phyloP scores from a whole-genome alignment of 2,329 filamentous ascomycete species.

The Pseudogymnoascus sp. region DNA sequence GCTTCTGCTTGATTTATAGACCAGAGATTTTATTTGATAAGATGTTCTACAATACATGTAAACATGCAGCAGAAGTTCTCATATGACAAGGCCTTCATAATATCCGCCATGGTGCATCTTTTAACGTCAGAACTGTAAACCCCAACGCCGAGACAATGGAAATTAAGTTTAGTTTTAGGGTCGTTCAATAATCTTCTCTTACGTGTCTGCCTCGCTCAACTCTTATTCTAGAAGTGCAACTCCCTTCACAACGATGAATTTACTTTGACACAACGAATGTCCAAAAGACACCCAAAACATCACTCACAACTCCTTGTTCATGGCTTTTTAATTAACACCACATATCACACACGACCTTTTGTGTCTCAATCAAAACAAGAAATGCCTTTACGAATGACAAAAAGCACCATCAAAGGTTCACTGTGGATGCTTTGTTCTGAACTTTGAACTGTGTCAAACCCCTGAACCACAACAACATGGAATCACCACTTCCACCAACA shows the following conservation, averaged over 20 bases:
- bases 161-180: not conserved
- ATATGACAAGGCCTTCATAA: not conserved
- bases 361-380: not conserved
- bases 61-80: not conserved
- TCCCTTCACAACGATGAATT: not conserved
- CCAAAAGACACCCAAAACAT: not conserved
- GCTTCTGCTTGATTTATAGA: not conserved
- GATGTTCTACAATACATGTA: not conserved
- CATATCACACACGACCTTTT: not conserved
- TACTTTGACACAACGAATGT: not conserved
- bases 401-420: not conserved
- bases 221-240: not conserved
- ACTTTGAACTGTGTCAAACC: not conserved
- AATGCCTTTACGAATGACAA: not conserved
- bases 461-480: not conserved
- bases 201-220: not conserved
- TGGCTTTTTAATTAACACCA: not conserved
- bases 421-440: not conserved
- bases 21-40: not conserved
- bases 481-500: not conserved
- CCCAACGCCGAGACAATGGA: not conserved
- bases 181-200: not conserved
- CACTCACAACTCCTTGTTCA: not conserved
- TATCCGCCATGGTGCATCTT: not conserved
- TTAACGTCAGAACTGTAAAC: not conserved